phyloP scores from a whole-genome alignment of 108 stramenopile species.

The Discostella stelligeroides region DNA sequence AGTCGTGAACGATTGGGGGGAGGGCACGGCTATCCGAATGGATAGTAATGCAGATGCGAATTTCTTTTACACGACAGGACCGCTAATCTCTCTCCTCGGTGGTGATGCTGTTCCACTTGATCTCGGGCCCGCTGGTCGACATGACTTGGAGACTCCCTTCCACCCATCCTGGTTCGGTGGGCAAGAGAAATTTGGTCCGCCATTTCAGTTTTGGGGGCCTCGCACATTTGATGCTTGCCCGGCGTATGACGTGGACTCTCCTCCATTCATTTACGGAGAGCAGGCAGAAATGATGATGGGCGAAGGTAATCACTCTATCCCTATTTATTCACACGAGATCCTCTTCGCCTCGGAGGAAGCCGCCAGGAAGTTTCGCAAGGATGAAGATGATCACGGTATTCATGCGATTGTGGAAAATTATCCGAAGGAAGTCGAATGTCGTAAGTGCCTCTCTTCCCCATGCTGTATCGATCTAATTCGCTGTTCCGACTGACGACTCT shows the following conservation, averaged over 20 bases:
- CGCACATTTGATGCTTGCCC: neutral
- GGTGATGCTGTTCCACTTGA: conserved; percentile 7
- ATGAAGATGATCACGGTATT: conserved; percentile 1
- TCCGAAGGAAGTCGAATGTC: neutral
- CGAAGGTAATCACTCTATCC: conserved; percentile 14
- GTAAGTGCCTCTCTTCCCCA: neutral
- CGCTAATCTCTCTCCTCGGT: conserved; percentile 8
- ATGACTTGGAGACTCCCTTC: conserved; percentile 4
- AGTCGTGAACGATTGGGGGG: conserved; percentile 3
- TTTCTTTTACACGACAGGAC: conserved; percentile 14
- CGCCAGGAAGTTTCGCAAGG: conserved; percentile 4
- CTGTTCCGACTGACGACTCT: no score
- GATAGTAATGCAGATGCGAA: neutral
- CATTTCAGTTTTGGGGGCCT: conserved; percentile 9
- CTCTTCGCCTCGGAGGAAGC: conserved; percentile 29
- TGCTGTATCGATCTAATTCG: no score
- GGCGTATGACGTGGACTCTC: neutral
- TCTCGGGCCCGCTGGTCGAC: conserved; percentile 10
- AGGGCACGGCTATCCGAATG: neutral
- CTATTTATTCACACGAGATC: conserved; percentile 27
- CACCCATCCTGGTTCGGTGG: conserved; percentile 19
- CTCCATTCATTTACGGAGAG: conserved; percentile 19
- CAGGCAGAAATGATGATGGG: neutral
- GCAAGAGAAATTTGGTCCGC: conserved; percentile 9
- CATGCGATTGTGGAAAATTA: neutral